A percentile compares a stretch with the other conserved stretches of the same genome.
Conservation (phyloP, 148 eudicot genomes). For the Heliamphora exappendiculata region DNA sequence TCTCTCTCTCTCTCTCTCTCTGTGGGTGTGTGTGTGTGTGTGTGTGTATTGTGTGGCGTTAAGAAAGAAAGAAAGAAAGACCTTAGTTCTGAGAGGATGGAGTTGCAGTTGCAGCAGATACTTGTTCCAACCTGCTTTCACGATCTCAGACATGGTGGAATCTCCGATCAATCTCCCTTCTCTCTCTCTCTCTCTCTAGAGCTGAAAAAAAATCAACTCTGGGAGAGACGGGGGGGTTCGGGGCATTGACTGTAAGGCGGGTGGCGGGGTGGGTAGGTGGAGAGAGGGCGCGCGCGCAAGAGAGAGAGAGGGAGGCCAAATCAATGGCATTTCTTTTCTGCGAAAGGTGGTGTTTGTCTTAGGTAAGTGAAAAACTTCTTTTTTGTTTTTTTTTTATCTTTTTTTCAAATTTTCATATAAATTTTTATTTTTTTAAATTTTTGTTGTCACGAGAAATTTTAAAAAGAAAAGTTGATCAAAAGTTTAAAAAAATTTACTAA, state of each 20-base stretch:
- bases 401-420: too few species aligned
- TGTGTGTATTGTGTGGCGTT: not conserved
- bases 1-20: too few species aligned
- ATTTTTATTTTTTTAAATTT: too few species aligned
- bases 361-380: too few species aligned
- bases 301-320: not conserved
- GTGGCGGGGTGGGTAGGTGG: not conserved
- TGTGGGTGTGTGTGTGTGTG: not conserved
- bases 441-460: too few species aligned
- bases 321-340: too few species aligned
- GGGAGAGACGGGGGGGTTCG: not conserved
- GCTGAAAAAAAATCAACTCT: not conserved
- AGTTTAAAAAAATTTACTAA: too few species aligned
- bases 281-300: not conserved
- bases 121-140: slow-evolving; percentile 42
- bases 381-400: too few species aligned
- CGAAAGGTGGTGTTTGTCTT: too few species aligned
- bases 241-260: not conserved
- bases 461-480: too few species aligned
- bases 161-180: slow-evolving; percentile 3
- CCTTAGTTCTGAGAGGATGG: slow-evolving; percentile 64
- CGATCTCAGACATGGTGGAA: slow-evolving; percentile 39
- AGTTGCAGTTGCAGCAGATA: slow-evolving; percentile 41
- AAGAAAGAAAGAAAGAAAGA: slow-evolving; percentile 1
- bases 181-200: not conserved